These are phyloP conservation scores for Rhizophagus prolifer DNA, from an alignment of 192 early-diverging fungal genomes.

Conservation along the genomic window DNA sequence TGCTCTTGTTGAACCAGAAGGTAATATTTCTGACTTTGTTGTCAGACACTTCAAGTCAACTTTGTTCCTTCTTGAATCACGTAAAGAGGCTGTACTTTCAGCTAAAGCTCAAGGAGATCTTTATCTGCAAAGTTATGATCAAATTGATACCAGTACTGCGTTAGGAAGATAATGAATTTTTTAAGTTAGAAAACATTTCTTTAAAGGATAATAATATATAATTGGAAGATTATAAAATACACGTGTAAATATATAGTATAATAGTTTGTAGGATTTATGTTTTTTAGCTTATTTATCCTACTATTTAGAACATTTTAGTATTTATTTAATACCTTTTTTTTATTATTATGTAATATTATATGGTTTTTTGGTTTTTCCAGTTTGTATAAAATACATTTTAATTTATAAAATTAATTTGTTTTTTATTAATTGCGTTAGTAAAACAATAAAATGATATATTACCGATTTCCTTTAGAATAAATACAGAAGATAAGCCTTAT, in stretches of 20 bases:
- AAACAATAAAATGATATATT: too few species aligned
- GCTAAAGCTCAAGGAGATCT: conserved; percentile 25
- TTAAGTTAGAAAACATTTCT: background rate
- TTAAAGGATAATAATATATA: background rate
- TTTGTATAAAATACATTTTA: too few species aligned
- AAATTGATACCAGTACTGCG: conserved; percentile 20
- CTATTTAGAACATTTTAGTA: too few species aligned
- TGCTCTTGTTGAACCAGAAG: conserved; percentile 61
- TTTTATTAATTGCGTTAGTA: too few species aligned
- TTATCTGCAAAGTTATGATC: conserved; percentile 9
- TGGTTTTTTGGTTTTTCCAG: too few species aligned
- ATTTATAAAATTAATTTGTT: too few species aligned
- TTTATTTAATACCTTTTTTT: too few species aligned
- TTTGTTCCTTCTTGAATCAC: conserved; percentile 59
- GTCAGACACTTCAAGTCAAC: conserved; percentile 70
- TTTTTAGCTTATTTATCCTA: background rate
- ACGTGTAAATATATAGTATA: background rate
- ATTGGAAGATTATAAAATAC: background rate
- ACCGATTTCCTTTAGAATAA: too few species aligned
- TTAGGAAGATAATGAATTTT: background rate
- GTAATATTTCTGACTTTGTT: conserved; percentile 63
- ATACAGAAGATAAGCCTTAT: too few species aligned
- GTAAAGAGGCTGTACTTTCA: conserved; percentile 37
- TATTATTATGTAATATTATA: too few species aligned
- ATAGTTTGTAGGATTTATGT: background rate